Base-by-base conservation (phyloP, 495 filamentous ascomycete genomes). In the Neurospora tetraspora region DNA sequence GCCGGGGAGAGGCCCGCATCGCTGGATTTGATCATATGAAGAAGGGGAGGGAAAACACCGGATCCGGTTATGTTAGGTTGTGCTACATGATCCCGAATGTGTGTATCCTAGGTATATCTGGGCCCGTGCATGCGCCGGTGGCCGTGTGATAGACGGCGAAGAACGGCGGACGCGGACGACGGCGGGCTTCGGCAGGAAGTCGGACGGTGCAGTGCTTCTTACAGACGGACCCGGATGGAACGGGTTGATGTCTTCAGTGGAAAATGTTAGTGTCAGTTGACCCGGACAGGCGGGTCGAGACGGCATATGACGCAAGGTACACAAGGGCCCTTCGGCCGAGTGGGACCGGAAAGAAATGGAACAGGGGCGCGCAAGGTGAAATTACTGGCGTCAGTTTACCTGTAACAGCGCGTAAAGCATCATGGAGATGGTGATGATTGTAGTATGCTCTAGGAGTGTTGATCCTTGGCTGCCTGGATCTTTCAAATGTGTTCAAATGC, bases 1-100 rank as follows among this genome's bases (percentile, higher is more conserved):
- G 92, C 91, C 83, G 90, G 89, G 73, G 92, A 91, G 73, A 92
- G 85, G 74, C 82, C 81, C 77, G 80, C 83, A 82, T 84, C 72
- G 42, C 80, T 81, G 68, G 72, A 53, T 76, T 80, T 75, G 78
- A 81, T 81, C 83, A 85, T 86, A 76, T 72, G 76, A 75, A 78
- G 74, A 75, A 14, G 23, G 5, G 23, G 27, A 8, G 27, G 65
- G 16, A 14, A 65, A 65, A 65, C 53, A 65, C 53, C 53, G 53
- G 53, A 65, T 65, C 27, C 53, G 53, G 53, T 65, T 34, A 65
- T 34, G 34, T 65, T 31, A 36, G 53, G 53, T 65, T 65, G 27
- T 65, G 53, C 53, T 65, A 34, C 53, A 65, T 65, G 53, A 65
- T 65, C 53, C 39, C 5, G 31, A 43, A 36, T 59, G 47, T 37